phyloP scores from a whole-genome alignment of 78 protist species.

The Emiliania huxleyi region DNA sequence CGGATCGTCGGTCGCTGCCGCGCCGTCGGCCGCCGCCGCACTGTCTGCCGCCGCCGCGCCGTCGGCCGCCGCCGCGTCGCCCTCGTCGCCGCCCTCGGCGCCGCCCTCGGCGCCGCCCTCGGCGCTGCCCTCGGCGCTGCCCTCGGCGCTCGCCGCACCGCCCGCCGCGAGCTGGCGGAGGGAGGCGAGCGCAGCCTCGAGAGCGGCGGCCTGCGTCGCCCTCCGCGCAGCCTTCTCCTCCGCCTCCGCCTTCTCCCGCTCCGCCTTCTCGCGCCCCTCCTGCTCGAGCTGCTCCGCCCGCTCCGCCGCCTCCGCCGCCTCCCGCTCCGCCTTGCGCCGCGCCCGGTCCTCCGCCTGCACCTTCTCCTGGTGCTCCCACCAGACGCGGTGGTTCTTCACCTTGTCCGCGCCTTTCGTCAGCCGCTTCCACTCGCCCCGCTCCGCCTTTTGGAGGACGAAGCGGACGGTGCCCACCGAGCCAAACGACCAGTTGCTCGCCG shows the following conservation, averaged over 20 bases:
- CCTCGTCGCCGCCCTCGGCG: too few species aligned
- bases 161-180: neutral
- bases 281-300: neutral
- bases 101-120: too few species aligned
- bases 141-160: too few species aligned
- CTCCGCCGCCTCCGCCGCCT: neutral
- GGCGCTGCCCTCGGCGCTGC: too few species aligned
- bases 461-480: conserved; percentile 5
- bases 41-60: too few species aligned
- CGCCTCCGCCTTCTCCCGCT: neutral
- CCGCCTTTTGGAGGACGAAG: neutral
- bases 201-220: neutral
- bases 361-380: conserved; percentile 20
- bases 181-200: neutral
- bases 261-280: neutral
- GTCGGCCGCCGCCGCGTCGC: too few species aligned
- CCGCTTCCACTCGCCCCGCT: neutral
- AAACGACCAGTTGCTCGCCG: neutral
- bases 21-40: too few species aligned
- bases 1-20: neutral
- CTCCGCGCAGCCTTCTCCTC: neutral
- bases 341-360: neutral
- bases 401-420: neutral
- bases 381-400: neutral
- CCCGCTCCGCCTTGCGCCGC: neutral